A percentile compares a stretch with the other conserved stretches of the same genome.
Conservation (phyloP, 768 basidiomycete genomes). For the Leucocoprinus leucothites region DNA sequence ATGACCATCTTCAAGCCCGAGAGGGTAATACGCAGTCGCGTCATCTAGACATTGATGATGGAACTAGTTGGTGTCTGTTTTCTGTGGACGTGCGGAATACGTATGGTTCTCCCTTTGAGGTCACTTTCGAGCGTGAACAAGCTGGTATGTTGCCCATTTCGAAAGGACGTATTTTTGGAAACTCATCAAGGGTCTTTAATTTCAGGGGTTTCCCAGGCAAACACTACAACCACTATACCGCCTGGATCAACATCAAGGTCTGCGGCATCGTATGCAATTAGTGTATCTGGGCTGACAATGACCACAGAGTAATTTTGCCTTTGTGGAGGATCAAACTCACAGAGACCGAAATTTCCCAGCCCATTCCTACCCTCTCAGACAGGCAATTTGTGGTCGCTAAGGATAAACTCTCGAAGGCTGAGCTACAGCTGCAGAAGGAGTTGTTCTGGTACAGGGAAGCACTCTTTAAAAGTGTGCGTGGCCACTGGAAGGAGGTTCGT, state of each 20-base stretch:
- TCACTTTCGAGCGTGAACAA: conserved; percentile 67
- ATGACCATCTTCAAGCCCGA: conserved; percentile 18
- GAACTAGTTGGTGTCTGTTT: conserved; percentile 80
- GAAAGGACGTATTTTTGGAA: background rate
- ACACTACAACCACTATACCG: conserved; percentile 62
- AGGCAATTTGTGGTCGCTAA: conserved; percentile 90
- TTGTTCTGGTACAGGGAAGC: conserved; percentile 97
- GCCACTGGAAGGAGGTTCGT: conserved; percentile 84
- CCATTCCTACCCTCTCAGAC: conserved; percentile 83
- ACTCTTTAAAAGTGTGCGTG: conserved; percentile 64
- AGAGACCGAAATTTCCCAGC: conserved; percentile 50
- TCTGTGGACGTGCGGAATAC: conserved; percentile 89
- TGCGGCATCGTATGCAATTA: conserved; percentile 17
- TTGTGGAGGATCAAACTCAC: conserved; percentile 67
- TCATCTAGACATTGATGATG: conserved; percentile 41
- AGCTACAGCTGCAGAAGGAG: conserved; percentile 67
- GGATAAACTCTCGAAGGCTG: conserved; percentile 53
- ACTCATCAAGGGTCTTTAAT: conserved; percentile 1
- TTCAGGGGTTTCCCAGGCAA: conserved; percentile 37
- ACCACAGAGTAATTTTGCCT: conserved; percentile 60
- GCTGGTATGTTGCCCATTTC: conserved; percentile 42
- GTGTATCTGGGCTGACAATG: background rate
- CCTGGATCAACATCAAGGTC: conserved; percentile 86
- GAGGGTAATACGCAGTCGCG: conserved; percentile 21
- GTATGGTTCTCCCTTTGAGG: conserved; percentile 89